These are phyloP conservation scores for Saccharomycopsis amapae DNA, from an alignment of 805 yeast genomes.

Conservation along the genomic window DNA sequence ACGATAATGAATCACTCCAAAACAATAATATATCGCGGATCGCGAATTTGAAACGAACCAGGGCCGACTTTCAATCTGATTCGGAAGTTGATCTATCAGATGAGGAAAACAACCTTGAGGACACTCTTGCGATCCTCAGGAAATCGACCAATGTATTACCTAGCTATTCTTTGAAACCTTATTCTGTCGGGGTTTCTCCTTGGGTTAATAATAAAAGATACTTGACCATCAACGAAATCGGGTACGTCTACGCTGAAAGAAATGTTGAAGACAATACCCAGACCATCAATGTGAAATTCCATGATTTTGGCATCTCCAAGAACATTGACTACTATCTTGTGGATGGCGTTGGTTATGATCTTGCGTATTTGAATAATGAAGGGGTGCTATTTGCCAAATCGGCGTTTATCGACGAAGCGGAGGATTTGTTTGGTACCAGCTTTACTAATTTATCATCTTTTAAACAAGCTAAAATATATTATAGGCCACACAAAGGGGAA, in stretches of 20 bases:
- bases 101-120: conserved; percentile 31
- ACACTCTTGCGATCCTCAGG: conserved; percentile 53
- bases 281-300: conserved; percentile 81
- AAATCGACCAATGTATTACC: conserved; percentile 9
- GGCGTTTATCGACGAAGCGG: conserved; percentile 30
- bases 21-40: too few species aligned
- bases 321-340: conserved; percentile 81
- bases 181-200: conserved; percentile 86
- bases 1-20: conserved; percentile 19
- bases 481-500: conserved; percentile 61
- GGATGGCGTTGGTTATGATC: conserved; percentile 63
- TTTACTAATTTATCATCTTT: not conserved
- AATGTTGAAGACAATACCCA: conserved; percentile 53
- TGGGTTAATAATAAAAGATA: conserved; percentile 68
- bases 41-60: conserved; percentile 1
- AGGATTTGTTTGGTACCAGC: conserved; percentile 23
- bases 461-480: conserved; percentile 43
- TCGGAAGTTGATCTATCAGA: conserved; percentile 14
- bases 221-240: conserved; percentile 70
- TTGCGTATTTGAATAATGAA: conserved; percentile 61
- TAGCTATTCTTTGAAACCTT: conserved; percentile 44
- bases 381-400: conserved; percentile 60
- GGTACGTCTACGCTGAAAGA: conserved; percentile 54
- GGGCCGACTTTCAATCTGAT: conserved; percentile 17
- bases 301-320: conserved; percentile 39